Evolutionary conservation across 768 basidiomycete species (phyloP), one percentile per base, ranked within the genome.

Genomic region (Boletellus ananiceps): DNA sequence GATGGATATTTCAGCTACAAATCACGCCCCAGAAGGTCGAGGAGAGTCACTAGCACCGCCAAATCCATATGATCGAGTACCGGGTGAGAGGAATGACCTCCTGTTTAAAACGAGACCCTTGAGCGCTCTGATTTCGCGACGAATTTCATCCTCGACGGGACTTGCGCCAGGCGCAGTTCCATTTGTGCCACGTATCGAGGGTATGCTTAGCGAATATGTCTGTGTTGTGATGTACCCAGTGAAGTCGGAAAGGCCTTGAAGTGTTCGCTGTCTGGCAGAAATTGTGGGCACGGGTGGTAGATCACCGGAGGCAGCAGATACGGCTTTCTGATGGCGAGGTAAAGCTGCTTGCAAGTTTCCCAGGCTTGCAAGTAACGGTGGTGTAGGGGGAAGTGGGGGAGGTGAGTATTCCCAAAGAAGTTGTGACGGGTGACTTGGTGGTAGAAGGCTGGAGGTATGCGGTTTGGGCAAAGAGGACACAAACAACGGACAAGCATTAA

Each of bases 171-270:
- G 45, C 4, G 56, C 15, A 8, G 34, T 44, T 2, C 59, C 67
- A 38, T 49, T 50, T 16, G 32, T 21, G 18, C 59, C 42, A 36
- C 64, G 66, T 32, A 56, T 29, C 0, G 55, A 52, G 4, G 56
- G 42, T 13, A 53, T 32, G 23, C 47, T 55, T 3, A 68, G 49
- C 15, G 68, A 60, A 59, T 88, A 90, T 2, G 85, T 78, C 56
- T 88, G 84, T 8, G 84, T 76, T 49, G 84, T 83, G 59, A 91
- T 78, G 64, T 87, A 88, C 5, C 88, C 88, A 0, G 88, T 90
- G 52, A 91, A 77, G 57, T 87, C 83, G 2, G 83, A 76, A 34
- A 89, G 73, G 0, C 78, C 63, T 60, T 88, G 78, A 7, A 89
- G 69, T 9, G 82, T 82, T 57, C 81, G 76, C 57, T 86, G 84